Evolutionary conservation across 2,329 filamentous ascomycete species (phyloP).

Genomic region (Sphaerostilbella broomeana): DNA sequence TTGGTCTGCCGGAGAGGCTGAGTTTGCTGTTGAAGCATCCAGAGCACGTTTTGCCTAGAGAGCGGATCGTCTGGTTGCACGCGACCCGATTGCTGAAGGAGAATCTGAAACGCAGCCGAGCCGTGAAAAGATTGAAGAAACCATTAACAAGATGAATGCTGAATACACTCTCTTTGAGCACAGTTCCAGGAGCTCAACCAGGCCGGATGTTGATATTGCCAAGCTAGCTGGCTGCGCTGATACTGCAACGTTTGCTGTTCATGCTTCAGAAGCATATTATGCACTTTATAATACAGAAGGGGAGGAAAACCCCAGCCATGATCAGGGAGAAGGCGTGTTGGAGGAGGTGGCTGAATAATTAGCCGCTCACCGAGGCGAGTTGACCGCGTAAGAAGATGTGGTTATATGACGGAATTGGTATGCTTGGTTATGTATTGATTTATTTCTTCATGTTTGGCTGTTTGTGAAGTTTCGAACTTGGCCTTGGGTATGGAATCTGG

Average conservation of each 20-base stretch:
- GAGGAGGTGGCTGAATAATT: too few relatives aligned
- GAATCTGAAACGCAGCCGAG: background rate
- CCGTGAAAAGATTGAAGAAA: background rate
- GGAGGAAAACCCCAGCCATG: background rate
- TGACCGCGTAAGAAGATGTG: too few relatives aligned
- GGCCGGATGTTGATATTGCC: constrained; percentile 17
- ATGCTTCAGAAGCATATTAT: constrained; percentile 20
- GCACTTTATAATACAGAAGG: constrained; percentile 6
- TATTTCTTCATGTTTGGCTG: too few relatives aligned
- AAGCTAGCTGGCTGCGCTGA: constrained; percentile 23
- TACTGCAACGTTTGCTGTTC: constrained; percentile 19
- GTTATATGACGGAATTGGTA: too few relatives aligned
- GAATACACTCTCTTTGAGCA: constrained; percentile 17
- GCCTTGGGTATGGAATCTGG: too few relatives aligned
- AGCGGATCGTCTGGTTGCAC: constrained; percentile 14
- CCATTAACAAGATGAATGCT: constrained; percentile 10
- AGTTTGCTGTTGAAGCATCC: constrained; percentile 17
- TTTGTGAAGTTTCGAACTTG: too few relatives aligned
- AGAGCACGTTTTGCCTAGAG: constrained; percentile 19
- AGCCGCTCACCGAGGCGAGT: too few relatives aligned
- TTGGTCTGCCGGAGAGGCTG: constrained; percentile 20
- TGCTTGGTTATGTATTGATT: too few relatives aligned
- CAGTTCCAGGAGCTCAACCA: constrained; percentile 11
- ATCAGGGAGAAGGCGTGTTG: too few relatives aligned
- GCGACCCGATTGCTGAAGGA: too few relatives aligned